Evolutionary conservation across 1,139 yeast species (phyloP).

Genomic region (Geotrichum histeridarum): DNA sequence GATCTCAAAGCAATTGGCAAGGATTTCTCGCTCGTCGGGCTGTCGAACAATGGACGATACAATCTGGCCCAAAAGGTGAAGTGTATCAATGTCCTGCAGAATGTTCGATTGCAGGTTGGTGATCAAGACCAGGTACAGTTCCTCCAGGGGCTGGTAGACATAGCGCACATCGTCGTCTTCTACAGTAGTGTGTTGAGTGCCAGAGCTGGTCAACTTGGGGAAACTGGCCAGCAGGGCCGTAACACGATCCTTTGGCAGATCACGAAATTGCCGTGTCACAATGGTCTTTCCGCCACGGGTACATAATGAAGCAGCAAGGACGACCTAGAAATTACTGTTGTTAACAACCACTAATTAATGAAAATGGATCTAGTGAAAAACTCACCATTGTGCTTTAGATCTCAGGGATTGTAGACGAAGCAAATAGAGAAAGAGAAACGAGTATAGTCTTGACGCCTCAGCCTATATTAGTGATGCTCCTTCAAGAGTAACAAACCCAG

Average conservation of each 20-base stretch:
- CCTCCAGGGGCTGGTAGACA: conserved; percentile 94
- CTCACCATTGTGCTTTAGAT: conserved; percentile 9
- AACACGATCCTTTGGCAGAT: conserved; percentile 77
- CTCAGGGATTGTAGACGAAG: not conserved
- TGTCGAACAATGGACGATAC: conserved; percentile 68
- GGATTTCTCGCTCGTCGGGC: conserved; percentile 81
- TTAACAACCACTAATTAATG: not conserved
- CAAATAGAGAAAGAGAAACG: not conserved
- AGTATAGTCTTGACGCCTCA: not conserved
- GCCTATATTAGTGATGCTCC: not conserved
- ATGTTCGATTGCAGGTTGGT: conserved; percentile 91
- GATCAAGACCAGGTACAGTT: conserved; percentile 81
- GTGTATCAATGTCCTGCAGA: conserved; percentile 88
- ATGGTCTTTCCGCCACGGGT: conserved; percentile 93
- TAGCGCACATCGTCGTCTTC: conserved; percentile 91
- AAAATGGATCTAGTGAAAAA: not conserved
- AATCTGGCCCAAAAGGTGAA: conserved; percentile 78
- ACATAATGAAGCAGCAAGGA: conserved; percentile 91
- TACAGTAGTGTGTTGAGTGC: conserved; percentile 87
- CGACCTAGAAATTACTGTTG: conserved; percentile 43
- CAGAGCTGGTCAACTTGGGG: conserved; percentile 68
- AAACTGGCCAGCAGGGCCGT: conserved; percentile 81
- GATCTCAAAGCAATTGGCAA: conserved; percentile 81
- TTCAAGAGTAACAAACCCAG: not conserved
- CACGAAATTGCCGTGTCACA: conserved; percentile 87